Conservation (phyloP, 2,329 filamentous ascomycete genomes). For the Ophiostoma populinum region DNA sequence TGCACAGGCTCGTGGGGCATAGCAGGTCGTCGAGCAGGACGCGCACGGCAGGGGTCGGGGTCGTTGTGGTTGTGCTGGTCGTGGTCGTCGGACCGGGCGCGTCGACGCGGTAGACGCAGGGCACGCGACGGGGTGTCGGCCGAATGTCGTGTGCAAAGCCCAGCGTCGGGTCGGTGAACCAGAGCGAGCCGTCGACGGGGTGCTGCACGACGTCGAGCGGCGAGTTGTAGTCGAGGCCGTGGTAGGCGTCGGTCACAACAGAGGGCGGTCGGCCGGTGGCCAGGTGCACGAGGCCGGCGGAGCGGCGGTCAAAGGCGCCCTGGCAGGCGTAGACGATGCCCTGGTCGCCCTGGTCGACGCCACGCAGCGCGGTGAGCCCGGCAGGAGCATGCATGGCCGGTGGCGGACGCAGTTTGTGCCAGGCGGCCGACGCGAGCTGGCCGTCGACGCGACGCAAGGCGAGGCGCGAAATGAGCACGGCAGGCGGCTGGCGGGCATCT, state of each 20-base stretch:
- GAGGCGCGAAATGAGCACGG: conserved; percentile 28
- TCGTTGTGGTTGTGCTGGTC: not conserved
- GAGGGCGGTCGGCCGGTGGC: conserved; percentile 16
- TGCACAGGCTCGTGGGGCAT: conserved; percentile 24
- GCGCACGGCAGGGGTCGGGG: conserved; percentile 15
- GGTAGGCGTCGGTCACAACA: conserved; percentile 24
- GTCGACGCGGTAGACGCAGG: conserved; percentile 30
- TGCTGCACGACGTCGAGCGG: conserved; percentile 24
- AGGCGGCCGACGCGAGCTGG: conserved; percentile 18
- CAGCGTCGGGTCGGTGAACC: conserved; percentile 31
- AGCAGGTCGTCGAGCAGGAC: conserved; percentile 30
- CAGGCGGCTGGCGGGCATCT: conserved; percentile 21
- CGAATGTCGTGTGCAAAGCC: conserved; percentile 29
- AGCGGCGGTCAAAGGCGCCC: conserved; percentile 9
- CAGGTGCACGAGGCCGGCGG: conserved; percentile 24
- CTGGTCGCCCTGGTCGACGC: conserved; percentile 21
- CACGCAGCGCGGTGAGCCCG: conserved; percentile 41
- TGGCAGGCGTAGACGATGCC: conserved; percentile 15
- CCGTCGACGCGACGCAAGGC: conserved; percentile 15
- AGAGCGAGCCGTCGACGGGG: conserved; percentile 23
- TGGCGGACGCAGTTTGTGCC: conserved; percentile 26
- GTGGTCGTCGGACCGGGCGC: too few species aligned
- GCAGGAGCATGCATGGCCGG: conserved; percentile 35
- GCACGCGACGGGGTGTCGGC: conserved; percentile 24
- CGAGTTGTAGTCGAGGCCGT: conserved; percentile 29